These are phyloP conservation scores for Parafenestella ontariensis DNA, from an alignment of 2,329 filamentous ascomycete genomes.

Conservation along the genomic window DNA sequence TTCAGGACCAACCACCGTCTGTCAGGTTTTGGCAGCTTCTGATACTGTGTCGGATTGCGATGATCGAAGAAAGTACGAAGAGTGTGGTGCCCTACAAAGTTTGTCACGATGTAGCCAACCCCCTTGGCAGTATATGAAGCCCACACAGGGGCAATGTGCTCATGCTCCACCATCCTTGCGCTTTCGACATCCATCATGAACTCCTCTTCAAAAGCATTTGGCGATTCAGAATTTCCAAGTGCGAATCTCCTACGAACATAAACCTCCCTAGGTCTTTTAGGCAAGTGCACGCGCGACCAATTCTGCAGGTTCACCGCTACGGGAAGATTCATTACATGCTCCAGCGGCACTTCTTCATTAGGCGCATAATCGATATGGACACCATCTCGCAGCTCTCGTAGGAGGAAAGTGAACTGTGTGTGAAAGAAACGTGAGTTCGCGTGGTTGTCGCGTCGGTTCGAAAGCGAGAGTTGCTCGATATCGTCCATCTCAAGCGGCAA, in stretches of 20 bases:
- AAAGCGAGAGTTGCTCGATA: slow-evolving; percentile 68
- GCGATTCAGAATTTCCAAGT: slow-evolving; percentile 51
- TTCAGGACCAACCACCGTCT: slow-evolving; percentile 69
- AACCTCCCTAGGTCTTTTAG: slow-evolving; percentile 64
- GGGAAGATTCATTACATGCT: slow-evolving; percentile 67
- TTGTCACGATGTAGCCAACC: slow-evolving; percentile 70
- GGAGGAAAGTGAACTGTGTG: slow-evolving; percentile 74
- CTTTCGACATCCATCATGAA: slow-evolving; percentile 68
- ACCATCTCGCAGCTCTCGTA: slow-evolving; percentile 67
- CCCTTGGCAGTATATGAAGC: slow-evolving; percentile 72
- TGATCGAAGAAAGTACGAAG: slow-evolving; percentile 72
- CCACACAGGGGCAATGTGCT: slow-evolving; percentile 74
- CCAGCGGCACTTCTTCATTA: slow-evolving; percentile 73
- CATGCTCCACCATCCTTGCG: slow-evolving; percentile 67
- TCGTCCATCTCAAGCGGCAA: slow-evolving; percentile 72
- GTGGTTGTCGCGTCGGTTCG: slow-evolving; percentile 65
- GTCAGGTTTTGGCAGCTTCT: slow-evolving; percentile 66
- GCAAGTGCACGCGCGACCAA: slow-evolving; percentile 70
- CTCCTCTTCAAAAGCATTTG: slow-evolving; percentile 49
- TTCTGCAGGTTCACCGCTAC: slow-evolving; percentile 55
- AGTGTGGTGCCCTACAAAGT: slow-evolving; percentile 70
- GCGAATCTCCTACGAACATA: slow-evolving; percentile 67
- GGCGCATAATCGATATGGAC: slow-evolving; percentile 69
- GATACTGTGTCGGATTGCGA: slow-evolving; percentile 65
- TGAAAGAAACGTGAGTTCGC: slow-evolving; percentile 74